A percentile compares a stretch with the other conserved stretches of the same genome.
These are phyloP conservation scores for Amorphotheca resinae DNA, from an alignment of 495 filamentous ascomycete genomes.

Conservation along the genomic window DNA sequence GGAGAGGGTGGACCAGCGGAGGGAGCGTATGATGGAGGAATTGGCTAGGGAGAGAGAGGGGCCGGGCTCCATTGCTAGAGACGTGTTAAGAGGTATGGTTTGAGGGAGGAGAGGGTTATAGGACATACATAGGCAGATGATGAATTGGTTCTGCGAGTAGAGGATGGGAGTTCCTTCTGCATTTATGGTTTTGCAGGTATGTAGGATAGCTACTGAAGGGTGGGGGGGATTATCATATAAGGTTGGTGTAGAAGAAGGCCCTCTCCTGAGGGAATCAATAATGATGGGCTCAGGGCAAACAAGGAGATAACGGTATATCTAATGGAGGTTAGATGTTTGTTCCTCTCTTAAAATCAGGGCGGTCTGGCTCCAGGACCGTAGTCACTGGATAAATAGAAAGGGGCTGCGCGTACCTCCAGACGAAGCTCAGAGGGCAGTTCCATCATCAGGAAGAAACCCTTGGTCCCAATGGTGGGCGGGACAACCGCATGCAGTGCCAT, in stretches of 20 bases:
- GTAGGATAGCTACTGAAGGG: slow-evolving; percentile 21
- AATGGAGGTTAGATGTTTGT: neutral
- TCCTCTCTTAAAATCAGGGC: neutral
- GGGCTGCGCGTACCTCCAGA: slow-evolving; percentile 22
- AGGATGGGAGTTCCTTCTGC: slow-evolving; percentile 23
- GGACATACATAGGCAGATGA: slow-evolving; percentile 17
- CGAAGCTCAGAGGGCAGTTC: slow-evolving; percentile 31
- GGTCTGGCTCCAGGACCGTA: neutral
- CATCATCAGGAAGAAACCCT: slow-evolving; percentile 21
- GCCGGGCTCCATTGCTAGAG: slow-evolving; percentile 1
- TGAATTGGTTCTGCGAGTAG: slow-evolving; percentile 23
- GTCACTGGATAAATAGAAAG: neutral
- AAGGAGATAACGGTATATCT: slow-evolving; percentile 7
- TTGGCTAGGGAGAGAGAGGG: neutral
- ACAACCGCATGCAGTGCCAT: neutral
- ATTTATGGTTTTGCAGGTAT: slow-evolving; percentile 23
- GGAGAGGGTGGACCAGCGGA: slow-evolving; percentile 19
- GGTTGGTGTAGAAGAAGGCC: neutral
- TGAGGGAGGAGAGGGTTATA: neutral
- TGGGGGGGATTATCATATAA: slow-evolving; percentile 4
- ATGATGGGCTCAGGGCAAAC: slow-evolving; percentile 16
- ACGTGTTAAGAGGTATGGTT: neutral
- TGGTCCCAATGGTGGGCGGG: slow-evolving; percentile 2
- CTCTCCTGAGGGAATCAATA: slow-evolving; percentile 7
- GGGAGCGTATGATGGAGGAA: slow-evolving; percentile 15